Percentiles rank a stretch among this genome's conserved stretches.
Evolutionary conservation across 192 early-diverging fungal genomes (phyloP).

Genomic region (Phlyctochytrium arcticum): DNA sequence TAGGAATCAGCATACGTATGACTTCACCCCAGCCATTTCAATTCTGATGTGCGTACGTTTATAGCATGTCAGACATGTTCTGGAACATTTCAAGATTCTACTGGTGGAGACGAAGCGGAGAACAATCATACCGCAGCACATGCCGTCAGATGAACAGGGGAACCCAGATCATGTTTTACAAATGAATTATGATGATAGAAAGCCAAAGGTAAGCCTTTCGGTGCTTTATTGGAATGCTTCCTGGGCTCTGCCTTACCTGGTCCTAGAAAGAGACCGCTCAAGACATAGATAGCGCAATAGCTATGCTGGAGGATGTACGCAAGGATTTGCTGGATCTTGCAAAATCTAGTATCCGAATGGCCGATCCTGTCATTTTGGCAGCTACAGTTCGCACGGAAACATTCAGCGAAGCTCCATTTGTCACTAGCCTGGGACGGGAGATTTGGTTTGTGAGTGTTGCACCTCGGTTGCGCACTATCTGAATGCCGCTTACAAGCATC

Average conservation of each 20-base stretch:
- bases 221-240: background rate
- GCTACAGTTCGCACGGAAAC: background rate
- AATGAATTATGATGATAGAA: background rate
- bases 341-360: background rate
- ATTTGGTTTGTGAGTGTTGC: too few species aligned
- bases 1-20: background rate
- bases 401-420: background rate
- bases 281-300: background rate
- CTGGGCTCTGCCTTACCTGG: background rate
- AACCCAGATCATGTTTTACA: background rate
- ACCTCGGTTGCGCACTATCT: too few species aligned
- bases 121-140: too few species aligned
- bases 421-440: background rate
- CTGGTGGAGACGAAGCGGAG: background rate
- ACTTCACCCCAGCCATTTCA: background rate
- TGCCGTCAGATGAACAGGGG: too few species aligned
- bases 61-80: background rate
- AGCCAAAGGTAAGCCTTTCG: background rate
- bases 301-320: background rate
- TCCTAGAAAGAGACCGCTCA: background rate
- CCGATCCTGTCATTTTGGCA: background rate
- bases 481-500: too few species aligned
- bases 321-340: background rate
- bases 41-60: background rate
- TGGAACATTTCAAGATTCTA: background rate